Percentiles rank a stretch among this genome's conserved stretches.
phyloP scores from a whole-genome alignment of 2,329 filamentous ascomycete species.

The Stromatinia cepivora region DNA sequence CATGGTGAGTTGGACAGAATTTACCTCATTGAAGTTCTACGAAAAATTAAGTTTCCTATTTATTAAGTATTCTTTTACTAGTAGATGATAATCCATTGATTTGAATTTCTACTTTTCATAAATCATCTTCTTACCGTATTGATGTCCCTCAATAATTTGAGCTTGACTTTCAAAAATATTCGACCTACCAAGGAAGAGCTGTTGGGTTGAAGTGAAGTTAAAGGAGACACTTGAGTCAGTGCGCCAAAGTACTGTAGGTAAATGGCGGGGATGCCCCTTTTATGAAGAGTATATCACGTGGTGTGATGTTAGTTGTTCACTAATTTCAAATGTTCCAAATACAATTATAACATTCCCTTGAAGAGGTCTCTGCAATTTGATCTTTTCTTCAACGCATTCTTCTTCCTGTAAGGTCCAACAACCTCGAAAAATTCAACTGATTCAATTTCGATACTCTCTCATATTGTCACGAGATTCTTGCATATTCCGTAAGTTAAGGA shows the following conservation, averaged over 20 bases:
- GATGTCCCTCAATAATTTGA: too few species aligned
- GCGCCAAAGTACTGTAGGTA: too few species aligned
- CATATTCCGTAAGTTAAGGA: slow-evolving; percentile 2
- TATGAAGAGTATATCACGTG: not conserved
- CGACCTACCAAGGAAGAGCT: not conserved
- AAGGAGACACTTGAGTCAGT: not conserved
- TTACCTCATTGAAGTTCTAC: not conserved
- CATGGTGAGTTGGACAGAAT: slow-evolving; percentile 19
- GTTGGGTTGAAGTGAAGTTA: not conserved
- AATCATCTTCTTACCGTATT: too few species aligned
- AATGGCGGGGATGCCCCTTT: slow-evolving; percentile 14
- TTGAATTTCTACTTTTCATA: not conserved
- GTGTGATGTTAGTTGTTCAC: not conserved
- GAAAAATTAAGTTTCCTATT: not conserved
- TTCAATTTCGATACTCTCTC: not conserved
- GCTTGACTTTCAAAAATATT: too few species aligned
- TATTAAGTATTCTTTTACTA: too few species aligned
- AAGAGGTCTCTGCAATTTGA: too few species aligned
- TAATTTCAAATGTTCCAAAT: not conserved
- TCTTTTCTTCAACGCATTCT: not conserved
- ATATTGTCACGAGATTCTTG: slow-evolving; percentile 11
- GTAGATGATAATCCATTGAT: not conserved
- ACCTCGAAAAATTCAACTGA: not conserved
- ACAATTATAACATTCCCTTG: not conserved
- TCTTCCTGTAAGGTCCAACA: not conserved